Conservation (phyloP, 306 rosid species). For the Vicia villosa region DNA sequence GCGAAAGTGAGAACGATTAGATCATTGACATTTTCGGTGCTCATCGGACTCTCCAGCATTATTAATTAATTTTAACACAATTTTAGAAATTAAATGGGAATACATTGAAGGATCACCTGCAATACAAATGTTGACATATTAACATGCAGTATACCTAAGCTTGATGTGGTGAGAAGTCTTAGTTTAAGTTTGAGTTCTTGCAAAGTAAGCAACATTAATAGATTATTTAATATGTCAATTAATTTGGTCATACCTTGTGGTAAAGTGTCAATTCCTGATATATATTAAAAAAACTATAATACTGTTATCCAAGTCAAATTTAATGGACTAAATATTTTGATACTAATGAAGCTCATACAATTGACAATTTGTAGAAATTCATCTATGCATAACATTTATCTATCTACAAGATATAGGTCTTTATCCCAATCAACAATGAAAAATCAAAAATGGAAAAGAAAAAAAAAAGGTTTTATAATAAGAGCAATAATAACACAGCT, state of each 20-base stretch:
- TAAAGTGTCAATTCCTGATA: background rate
- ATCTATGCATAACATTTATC: background rate
- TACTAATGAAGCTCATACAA: background rate
- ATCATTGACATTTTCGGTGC: too few species aligned
- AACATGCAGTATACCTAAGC: background rate
- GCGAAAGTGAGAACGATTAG: too few species aligned
- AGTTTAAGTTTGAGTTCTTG: background rate
- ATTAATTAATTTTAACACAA: too few species aligned
- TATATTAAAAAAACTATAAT: background rate
- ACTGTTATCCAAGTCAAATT: slow-evolving; percentile 6
- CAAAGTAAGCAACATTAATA: background rate
- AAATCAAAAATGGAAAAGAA: background rate
- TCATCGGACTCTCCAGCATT: too few species aligned
- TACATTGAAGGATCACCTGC: background rate
- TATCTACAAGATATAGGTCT: background rate
- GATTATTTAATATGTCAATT: background rate
- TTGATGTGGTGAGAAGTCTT: slow-evolving; percentile 14
- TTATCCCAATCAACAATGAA: background rate
- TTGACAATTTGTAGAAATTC: background rate
- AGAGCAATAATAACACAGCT: slow-evolving; percentile 19
- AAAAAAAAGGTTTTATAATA: background rate
- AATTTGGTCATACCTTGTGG: background rate
- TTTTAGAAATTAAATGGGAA: background rate
- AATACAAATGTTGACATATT: background rate
- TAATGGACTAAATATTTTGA: background rate